Evolutionary conservation across 2,329 filamentous ascomycete species (phyloP).

Genomic region (Arachnopeziza araneosa): DNA sequence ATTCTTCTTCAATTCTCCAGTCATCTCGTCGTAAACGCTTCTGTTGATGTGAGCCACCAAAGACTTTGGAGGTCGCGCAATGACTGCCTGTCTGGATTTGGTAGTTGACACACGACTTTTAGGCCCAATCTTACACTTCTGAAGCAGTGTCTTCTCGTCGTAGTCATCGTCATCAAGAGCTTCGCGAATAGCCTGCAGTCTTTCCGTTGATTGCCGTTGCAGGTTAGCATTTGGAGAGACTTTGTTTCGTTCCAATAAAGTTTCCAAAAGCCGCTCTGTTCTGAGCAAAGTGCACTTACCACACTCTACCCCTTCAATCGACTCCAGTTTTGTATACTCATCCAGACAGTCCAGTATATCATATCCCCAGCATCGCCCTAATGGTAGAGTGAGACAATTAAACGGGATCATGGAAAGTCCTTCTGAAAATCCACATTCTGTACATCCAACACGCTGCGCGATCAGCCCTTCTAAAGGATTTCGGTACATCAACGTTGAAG

Average conservation of each 20-base stretch:
- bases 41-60: conserved; percentile 86
- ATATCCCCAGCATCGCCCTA: conserved; percentile 60
- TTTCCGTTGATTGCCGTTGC: conserved; percentile 34
- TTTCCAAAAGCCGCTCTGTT: conserved; percentile 42
- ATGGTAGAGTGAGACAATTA: conserved; percentile 83
- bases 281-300: conserved; percentile 79
- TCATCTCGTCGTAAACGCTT: conserved; percentile 81
- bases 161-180: conserved; percentile 78
- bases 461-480: conserved; percentile 85
- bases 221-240: conserved; percentile 21
- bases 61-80: conserved; percentile 75
- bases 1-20: conserved; percentile 78
- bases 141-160: conserved; percentile 58
- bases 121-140: conserved; percentile 60
- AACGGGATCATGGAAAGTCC: conserved; percentile 88
- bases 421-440: conserved; percentile 78
- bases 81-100: conserved; percentile 84
- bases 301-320: conserved; percentile 86
- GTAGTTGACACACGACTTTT: conserved; percentile 69
- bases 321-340: conserved; percentile 77
- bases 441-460: conserved; percentile 85
- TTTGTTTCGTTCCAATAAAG: conserved; percentile 39
- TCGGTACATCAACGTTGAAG: conserved; percentile 28
- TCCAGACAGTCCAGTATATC: conserved; percentile 75
- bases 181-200: conserved; percentile 60